phyloP scores from a whole-genome alignment of 2,329 filamentous ascomycete genomes.

The Fusarium sp. region DNA sequence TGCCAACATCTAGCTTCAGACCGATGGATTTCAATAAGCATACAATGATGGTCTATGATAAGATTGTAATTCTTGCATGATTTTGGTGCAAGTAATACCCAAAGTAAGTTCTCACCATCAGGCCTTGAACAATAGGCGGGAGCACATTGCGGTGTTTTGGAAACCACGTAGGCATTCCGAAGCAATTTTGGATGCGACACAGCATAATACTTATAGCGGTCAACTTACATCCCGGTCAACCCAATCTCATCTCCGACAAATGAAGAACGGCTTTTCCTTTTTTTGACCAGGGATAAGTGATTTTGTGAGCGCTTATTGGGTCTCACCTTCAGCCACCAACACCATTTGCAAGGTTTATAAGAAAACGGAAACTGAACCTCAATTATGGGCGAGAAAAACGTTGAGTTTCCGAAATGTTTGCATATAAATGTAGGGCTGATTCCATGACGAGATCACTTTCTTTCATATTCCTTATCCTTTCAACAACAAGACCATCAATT shows the following conservation, averaged over 20 bases:
- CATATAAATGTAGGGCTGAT: too few relatives aligned
- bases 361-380: not conserved
- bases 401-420: not conserved
- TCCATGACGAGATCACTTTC: too few relatives aligned
- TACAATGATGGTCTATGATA: not conserved
- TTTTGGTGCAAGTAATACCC: not conserved
- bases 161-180: not conserved
- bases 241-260: not conserved
- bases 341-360: not conserved
- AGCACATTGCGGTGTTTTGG: not conserved
- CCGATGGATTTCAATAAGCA: not conserved
- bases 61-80: not conserved
- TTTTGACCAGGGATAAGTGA: not conserved
- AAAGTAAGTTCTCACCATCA: not conserved
- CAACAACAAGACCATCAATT: too few relatives aligned
- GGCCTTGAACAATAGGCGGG: not conserved
- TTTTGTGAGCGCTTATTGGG: not conserved
- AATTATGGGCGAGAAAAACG: not conserved
- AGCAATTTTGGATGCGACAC: not conserved
- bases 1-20: not conserved
- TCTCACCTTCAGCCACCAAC: not conserved
- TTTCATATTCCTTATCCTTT: not conserved
- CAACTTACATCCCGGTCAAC: not conserved
- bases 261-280: not conserved
- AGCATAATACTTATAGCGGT: conserved; percentile 2